Percentiles rank a stretch among this genome's conserved stretches.
Evolutionary conservation across 345 rosid species (phyloP).

Genomic region (Viola odorata): DNA sequence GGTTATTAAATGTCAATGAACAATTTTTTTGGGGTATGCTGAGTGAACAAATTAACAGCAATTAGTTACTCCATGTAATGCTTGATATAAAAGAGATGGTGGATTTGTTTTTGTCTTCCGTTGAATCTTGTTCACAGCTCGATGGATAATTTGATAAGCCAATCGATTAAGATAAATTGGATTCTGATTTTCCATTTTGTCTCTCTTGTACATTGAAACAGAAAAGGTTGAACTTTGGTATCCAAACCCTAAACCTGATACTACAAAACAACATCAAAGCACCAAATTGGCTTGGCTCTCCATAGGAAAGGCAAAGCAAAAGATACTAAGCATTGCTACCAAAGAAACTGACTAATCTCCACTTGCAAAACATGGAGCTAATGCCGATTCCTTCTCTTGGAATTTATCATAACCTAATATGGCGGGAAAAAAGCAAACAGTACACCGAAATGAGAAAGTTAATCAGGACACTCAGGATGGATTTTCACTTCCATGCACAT

Average conservation of each 20-base stretch:
- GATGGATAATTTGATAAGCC: too few relatives aligned
- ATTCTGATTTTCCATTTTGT: too few relatives aligned
- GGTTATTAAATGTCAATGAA: too few relatives aligned
- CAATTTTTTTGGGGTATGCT: too few relatives aligned
- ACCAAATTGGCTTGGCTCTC: constrained; percentile 1
- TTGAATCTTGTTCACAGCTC: too few relatives aligned
- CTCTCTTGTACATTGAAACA: too few relatives aligned
- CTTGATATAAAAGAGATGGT: too few relatives aligned
- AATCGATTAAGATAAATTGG: too few relatives aligned
- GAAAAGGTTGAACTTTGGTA: background rate
- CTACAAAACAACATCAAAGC: constrained; percentile 5
- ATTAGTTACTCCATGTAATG: too few relatives aligned
- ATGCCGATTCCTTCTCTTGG: background rate
- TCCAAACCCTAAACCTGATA: background rate
- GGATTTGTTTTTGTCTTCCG: too few relatives aligned
- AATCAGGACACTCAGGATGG: background rate
- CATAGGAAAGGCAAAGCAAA: background rate
- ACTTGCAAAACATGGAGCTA: background rate
- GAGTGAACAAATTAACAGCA: too few relatives aligned
- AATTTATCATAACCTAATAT: background rate
- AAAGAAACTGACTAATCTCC: background rate
- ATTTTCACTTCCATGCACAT: constrained; percentile 72
- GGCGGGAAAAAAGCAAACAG: background rate
- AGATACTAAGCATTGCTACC: constrained; percentile 8
- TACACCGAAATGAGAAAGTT: background rate